phyloP scores from a whole-genome alignment of 495 filamentous ascomycete species.

The Geopyxis carbonaria region DNA sequence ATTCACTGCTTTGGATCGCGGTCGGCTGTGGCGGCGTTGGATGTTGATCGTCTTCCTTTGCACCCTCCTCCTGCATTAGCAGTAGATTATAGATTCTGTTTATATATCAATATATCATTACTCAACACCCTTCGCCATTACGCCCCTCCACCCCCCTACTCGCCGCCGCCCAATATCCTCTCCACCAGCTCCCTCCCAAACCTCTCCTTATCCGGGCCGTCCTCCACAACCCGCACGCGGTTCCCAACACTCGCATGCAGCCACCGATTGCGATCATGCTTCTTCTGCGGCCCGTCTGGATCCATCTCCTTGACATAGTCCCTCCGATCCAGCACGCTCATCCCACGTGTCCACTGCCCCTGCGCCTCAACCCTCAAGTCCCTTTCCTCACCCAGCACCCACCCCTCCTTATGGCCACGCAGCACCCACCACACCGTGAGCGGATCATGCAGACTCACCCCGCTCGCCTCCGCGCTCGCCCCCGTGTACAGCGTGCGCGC shows the following conservation, averaged over 20 bases:
- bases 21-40: too few species aligned
- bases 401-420: slow-evolving; percentile 27
- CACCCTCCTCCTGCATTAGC: too few species aligned
- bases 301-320: slow-evolving; percentile 43
- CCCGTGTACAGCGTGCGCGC: slow-evolving; percentile 43
- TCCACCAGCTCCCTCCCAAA: slow-evolving; percentile 27
- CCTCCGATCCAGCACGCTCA: slow-evolving; percentile 69
- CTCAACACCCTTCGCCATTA: background rate
- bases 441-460: slow-evolving; percentile 72
- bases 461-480: slow-evolving; percentile 36
- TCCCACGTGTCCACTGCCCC: slow-evolving; percentile 88
- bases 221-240: slow-evolving; percentile 38
- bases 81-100: too few species aligned
- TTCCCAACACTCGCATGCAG: slow-evolving; percentile 42
- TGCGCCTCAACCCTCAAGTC: slow-evolving; percentile 76
- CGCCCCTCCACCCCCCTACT: background rate
- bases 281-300: slow-evolving; percentile 31
- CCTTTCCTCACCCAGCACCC: slow-evolving; percentile 30
- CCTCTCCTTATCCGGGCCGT: slow-evolving; percentile 14
- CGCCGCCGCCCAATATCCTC: slow-evolving; percentile 22
- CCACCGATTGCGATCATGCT: slow-evolving; percentile 47
- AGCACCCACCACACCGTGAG: slow-evolving; percentile 76
- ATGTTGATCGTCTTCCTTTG: too few species aligned
- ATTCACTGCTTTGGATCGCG: too few species aligned
- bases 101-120: too few species aligned